phyloP scores from a whole-genome alignment of 2,329 filamentous ascomycete species.

The Sporothrix variecibatus region DNA sequence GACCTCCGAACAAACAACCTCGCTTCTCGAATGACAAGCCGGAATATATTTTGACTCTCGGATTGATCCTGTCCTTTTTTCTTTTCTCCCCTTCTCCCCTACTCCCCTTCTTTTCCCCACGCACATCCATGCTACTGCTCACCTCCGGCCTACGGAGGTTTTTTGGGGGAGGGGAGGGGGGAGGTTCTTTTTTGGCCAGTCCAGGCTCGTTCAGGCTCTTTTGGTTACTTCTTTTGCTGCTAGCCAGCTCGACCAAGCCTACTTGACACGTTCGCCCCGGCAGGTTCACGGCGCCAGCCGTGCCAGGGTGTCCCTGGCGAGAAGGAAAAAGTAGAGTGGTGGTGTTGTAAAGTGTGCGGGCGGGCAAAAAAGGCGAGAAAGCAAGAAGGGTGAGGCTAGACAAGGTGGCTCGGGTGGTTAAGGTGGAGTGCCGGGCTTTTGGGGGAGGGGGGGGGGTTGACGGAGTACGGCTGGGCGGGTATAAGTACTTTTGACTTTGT shows the following conservation, averaged over 20 bases:
- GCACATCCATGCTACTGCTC: slow-evolving; percentile 7
- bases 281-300: slow-evolving; percentile 10
- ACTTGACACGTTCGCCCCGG: background rate
- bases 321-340: background rate
- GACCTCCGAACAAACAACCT: background rate
- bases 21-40: slow-evolving; percentile 8
- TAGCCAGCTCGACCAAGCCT: background rate
- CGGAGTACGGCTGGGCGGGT: background rate
- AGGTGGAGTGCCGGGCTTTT: background rate
- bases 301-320: background rate
- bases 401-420: background rate
- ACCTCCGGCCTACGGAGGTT: slow-evolving; percentile 4
- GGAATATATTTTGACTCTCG: background rate
- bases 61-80: background rate
- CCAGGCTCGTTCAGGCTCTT: background rate
- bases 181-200: background rate
- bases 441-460: background rate
- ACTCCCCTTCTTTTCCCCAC: background rate
- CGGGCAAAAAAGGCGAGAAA: background rate
- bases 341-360: background rate
- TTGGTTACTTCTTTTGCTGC: background rate
- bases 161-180: background rate
- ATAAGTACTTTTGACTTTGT: background rate
- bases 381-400: background rate
- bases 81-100: background rate